Conservation (phyloP, 139 green algal species). For the Nannochloris sp. region DNA sequence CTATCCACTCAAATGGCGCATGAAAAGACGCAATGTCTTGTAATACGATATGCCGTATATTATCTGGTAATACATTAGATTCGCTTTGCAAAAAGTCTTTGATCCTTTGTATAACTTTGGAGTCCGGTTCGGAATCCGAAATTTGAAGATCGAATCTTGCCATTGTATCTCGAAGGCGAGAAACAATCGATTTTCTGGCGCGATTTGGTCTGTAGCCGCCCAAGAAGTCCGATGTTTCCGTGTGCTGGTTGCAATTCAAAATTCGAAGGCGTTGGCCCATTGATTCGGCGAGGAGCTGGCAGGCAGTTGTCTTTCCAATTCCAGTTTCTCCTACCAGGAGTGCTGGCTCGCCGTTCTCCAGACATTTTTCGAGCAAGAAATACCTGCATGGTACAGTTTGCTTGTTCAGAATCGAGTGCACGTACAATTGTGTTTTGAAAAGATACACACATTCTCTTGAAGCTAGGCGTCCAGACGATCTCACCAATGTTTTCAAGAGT, state of each 20-base stretch:
- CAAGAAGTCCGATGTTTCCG: conserved; percentile 94
- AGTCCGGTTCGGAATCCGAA: too few species aligned
- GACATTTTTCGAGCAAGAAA: conserved; percentile 36
- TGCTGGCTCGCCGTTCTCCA: conserved; percentile 75
- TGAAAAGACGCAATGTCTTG: conserved; percentile 26
- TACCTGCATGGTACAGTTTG: conserved; percentile 75
- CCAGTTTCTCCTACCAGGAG: conserved; percentile 96
- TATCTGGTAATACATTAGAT: too few species aligned
- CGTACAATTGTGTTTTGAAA: background rate
- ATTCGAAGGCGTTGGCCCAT: conserved; percentile 74
- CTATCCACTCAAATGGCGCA: conserved; percentile 79
- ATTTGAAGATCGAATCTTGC: too few species aligned
- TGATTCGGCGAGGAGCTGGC: conserved; percentile 82
- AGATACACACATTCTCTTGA: conserved; percentile 16
- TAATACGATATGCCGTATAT: too few species aligned
- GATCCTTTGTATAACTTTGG: background rate
- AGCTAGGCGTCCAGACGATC: background rate
- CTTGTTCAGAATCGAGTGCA: conserved; percentile 80
- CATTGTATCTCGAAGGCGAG: background rate
- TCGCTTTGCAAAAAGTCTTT: background rate
- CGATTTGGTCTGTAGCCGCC: conserved; percentile 79
- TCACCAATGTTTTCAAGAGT: background rate
- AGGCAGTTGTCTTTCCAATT: conserved; percentile 95
- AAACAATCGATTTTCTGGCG: background rate
- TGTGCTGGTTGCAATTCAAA: conserved; percentile 99